phyloP scores from a whole-genome alignment of 495 filamentous ascomycete genomes.

The Stereocaulon alpinum region DNA sequence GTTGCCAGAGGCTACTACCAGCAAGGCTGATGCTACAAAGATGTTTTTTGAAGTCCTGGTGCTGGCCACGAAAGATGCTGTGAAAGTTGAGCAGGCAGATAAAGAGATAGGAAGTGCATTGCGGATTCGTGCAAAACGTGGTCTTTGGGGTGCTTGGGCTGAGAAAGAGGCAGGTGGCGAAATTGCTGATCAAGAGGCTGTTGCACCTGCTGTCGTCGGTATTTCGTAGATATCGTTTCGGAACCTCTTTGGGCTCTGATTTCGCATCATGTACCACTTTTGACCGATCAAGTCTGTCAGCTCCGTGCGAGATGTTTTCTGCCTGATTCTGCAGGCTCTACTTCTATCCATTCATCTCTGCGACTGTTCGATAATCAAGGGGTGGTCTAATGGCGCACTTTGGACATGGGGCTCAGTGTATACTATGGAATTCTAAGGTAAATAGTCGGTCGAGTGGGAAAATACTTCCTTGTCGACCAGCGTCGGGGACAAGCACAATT shows the following conservation, averaged over 20 bases:
- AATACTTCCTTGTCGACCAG: too few species aligned
- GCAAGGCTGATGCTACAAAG: constrained; percentile 83
- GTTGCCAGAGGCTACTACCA: constrained; percentile 67
- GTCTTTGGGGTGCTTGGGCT: constrained; percentile 92
- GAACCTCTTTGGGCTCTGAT: not conserved
- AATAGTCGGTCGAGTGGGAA: too few species aligned
- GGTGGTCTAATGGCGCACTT: too few species aligned
- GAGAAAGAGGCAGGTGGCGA: constrained; percentile 65
- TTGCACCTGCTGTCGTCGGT: constrained; percentile 8
- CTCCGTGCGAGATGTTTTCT: not conserved
- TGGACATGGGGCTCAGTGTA: too few species aligned
- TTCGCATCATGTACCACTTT: not conserved
- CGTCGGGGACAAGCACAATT: too few species aligned
- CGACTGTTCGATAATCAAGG: too few species aligned
- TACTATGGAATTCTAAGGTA: too few species aligned
- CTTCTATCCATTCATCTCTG: too few species aligned
- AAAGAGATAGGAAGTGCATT: constrained; percentile 64
- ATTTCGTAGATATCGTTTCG: constrained; percentile 2
- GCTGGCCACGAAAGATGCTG: constrained; percentile 92
- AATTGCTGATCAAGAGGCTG: constrained; percentile 34
- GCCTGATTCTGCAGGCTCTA: not conserved
- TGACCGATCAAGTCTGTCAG: not conserved
- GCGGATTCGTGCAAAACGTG: constrained; percentile 73
- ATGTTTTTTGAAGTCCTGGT: constrained; percentile 99
- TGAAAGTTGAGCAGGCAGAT: constrained; percentile 88